A percentile compares a stretch with the other conserved stretches of the same genome.
Evolutionary conservation across 2,329 filamentous ascomycete species (phyloP).

Genomic region (Pseudocercospora crystallina): DNA sequence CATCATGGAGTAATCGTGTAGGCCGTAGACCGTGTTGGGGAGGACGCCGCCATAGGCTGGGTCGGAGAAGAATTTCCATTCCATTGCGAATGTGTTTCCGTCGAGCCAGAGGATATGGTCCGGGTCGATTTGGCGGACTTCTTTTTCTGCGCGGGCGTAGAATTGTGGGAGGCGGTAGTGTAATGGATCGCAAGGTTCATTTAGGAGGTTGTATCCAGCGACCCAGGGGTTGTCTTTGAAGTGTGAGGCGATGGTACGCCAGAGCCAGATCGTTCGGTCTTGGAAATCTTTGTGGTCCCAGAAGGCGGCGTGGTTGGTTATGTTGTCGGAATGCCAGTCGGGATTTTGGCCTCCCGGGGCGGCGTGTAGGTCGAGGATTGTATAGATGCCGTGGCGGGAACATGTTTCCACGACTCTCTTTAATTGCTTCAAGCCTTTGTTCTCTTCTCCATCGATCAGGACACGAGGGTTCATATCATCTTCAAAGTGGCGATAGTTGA

Average conservation of each 20-base stretch:
- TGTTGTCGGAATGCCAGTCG: slow-evolving; percentile 54
- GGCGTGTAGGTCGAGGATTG: slow-evolving; percentile 52
- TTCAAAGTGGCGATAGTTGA: slow-evolving; percentile 61
- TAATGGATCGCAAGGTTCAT: slow-evolving; percentile 52
- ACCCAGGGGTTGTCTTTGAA: slow-evolving; percentile 48
- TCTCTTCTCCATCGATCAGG: slow-evolving; percentile 42
- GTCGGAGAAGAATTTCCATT: slow-evolving; percentile 47
- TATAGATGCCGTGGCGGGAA: slow-evolving; percentile 46
- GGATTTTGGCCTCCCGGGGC: slow-evolving; percentile 52
- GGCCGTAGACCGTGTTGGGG: slow-evolving; percentile 49
- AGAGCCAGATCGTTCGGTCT: slow-evolving; percentile 51
- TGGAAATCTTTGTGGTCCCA: slow-evolving; percentile 55
- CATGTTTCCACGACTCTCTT: slow-evolving; percentile 53
- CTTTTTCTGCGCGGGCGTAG: slow-evolving; percentile 49
- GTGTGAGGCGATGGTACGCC: slow-evolving; percentile 47
- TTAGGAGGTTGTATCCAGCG: slow-evolving; percentile 56
- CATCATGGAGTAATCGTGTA: slow-evolving; percentile 55
- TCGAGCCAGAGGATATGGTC: slow-evolving; percentile 49
- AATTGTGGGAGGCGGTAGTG: slow-evolving; percentile 48
- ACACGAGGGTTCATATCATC: slow-evolving; percentile 51
- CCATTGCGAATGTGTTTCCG: slow-evolving; percentile 39
- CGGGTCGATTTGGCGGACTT: slow-evolving; percentile 48
- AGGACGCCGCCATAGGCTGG: slow-evolving; percentile 42
- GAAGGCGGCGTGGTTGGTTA: slow-evolving; percentile 47
- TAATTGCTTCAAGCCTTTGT: slow-evolving; percentile 48